Conservation (phyloP, 176 grass and related monocot genomes). For the Poa annua region DNA sequence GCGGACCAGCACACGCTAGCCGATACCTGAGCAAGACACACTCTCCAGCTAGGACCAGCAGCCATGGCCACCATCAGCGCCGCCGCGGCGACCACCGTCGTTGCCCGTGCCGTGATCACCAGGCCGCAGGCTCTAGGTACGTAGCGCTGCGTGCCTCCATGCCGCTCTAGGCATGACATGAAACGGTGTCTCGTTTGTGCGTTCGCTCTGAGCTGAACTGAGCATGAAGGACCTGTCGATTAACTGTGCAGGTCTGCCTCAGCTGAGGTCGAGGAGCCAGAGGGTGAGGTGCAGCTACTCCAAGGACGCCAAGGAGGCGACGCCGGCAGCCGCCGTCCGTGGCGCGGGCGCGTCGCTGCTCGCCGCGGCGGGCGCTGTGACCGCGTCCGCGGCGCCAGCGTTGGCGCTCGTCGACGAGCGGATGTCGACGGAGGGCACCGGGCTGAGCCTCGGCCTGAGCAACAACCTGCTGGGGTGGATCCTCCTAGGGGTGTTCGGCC, state of each 20-base stretch:
- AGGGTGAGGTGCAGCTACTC: constrained; percentile 70
- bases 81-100: constrained; percentile 53
- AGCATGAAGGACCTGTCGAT: background rate
- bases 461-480: constrained; percentile 97
- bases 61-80: constrained; percentile 71
- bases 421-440: constrained; percentile 92
- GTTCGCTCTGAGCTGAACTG: background rate
- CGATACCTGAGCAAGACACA: constrained; percentile 22
- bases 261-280: constrained; percentile 60
- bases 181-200: background rate
- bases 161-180: background rate
- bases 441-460: constrained; percentile 90
- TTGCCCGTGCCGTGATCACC: constrained; percentile 47
- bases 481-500: constrained; percentile 75
- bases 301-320: constrained; percentile 52
- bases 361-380: constrained; percentile 49
- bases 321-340: constrained; percentile 23
- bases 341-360: constrained; percentile 45
- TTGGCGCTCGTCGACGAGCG: constrained; percentile 94
- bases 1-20: constrained; percentile 39
- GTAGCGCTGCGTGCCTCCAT: background rate
- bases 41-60: constrained; percentile 5
- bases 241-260: constrained; percentile 61
- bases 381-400: constrained; percentile 57
- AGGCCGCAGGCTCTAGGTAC: constrained; percentile 58